phyloP scores from a whole-genome alignment of 2,329 filamentous ascomycete genomes.

The Zelopaecilomyces penicillatus region DNA sequence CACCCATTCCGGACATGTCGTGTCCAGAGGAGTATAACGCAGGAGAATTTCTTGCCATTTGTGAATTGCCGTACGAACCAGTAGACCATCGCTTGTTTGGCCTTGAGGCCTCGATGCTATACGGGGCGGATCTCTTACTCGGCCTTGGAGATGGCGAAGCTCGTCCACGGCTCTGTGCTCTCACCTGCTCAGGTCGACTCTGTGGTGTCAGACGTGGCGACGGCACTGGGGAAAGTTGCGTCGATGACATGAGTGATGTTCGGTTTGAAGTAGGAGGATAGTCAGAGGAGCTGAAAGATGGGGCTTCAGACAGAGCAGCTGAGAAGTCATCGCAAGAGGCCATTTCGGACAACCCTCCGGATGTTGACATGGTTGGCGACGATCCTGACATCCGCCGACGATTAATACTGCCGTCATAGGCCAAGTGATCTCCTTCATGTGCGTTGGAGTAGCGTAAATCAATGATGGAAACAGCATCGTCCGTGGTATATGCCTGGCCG shows the following conservation, averaged over 20 bases:
- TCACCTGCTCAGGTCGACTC: constrained; percentile 51
- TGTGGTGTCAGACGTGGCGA: constrained; percentile 60
- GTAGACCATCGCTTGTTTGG: constrained; percentile 68
- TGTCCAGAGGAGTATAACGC: constrained; percentile 55
- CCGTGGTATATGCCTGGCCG: constrained; percentile 53
- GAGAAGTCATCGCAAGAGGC: constrained; percentile 65
- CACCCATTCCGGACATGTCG: constrained; percentile 49
- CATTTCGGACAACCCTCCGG: constrained; percentile 57
- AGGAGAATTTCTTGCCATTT: constrained; percentile 43
- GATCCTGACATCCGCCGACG: constrained; percentile 62
- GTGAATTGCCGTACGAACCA: constrained; percentile 55
- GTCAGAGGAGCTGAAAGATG: constrained; percentile 57
- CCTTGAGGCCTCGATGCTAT: constrained; percentile 54
- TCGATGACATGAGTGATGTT: constrained; percentile 63
- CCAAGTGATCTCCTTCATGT: constrained; percentile 40
- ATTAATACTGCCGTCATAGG: constrained; percentile 44
- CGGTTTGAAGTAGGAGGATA: constrained; percentile 59
- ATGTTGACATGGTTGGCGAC: constrained; percentile 64
- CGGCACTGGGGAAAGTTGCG: constrained; percentile 62
- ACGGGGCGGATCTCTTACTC: constrained; percentile 60
- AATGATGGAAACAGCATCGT: constrained; percentile 54
- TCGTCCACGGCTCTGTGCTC: constrained; percentile 58
- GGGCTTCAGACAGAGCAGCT: constrained; percentile 55
- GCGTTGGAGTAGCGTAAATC: constrained; percentile 47
- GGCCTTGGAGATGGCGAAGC: constrained; percentile 65